Base-by-base conservation (phyloP, 1,284 basidiomycete genomes). In the Apiotrichum laibachii region DNA sequence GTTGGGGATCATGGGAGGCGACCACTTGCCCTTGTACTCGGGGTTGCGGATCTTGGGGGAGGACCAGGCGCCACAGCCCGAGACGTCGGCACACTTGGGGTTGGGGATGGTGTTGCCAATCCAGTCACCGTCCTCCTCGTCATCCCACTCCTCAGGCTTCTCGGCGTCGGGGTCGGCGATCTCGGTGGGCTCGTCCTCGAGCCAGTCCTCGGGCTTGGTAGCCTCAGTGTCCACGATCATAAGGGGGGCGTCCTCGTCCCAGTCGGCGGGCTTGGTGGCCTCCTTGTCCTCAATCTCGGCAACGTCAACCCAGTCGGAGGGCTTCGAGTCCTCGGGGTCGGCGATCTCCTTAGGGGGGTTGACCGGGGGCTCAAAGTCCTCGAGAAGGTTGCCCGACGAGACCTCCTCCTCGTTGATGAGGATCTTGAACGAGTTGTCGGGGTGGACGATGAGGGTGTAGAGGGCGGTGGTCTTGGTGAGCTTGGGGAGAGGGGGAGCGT, bases 81-180 rank as follows among this genome's bases (percentile, higher is more conserved):
- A 85, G 60, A 86, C 92, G 60, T 87, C 88, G 66, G 86, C 83
- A 73, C 94, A 97, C 77, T 88, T 89, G 69, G 93, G 90, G 84
- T 97, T 97, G 65, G 85, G 81, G 59, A 99, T 82, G 61, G 85
- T 86, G 33, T 95, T 93, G 13, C 93, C 85, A 62, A 97, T 85
- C 92, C 93, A 99, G 75, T 98, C 95, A 78, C 96, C 96, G 72
- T 99, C 95, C 78, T 99, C 95, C 78, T 98, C 96, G 68, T 99
- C 76, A 74, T 97, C 94, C 96, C 96, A 99, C 80, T 99, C 96
- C 77, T 98, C 95, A 34, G 96, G 96, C 84, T 98, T 98, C 81
- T 88, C 85, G 49, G 92, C 88, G 67, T 93, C 90, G 65, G 96
- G 94, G 77, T 99, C 96, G 53, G 92, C 86, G 66, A 98, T 85